Evolutionary conservation across 768 basidiomycete species (phyloP).

Genomic region (Rhizopogon rudus): DNA sequence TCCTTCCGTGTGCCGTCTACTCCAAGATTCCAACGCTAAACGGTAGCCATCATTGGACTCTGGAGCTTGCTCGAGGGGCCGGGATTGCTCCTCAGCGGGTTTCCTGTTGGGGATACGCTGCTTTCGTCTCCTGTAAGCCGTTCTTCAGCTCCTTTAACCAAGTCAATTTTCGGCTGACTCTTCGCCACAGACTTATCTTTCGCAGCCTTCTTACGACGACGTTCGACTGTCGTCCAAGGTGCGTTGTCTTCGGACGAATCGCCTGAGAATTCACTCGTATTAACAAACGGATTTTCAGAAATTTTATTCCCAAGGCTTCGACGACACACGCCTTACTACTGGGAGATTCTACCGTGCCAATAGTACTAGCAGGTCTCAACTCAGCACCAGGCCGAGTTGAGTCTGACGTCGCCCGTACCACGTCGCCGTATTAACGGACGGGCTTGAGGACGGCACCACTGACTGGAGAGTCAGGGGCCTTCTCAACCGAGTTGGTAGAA

Average conservation of each 20-base stretch:
- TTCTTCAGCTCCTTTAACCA: not conserved
- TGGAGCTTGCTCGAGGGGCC: not conserved
- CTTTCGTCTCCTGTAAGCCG: not conserved
- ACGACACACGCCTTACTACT: too few species aligned
- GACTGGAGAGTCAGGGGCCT: too few species aligned
- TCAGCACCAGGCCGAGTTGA: too few species aligned
- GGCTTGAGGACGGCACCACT: not conserved
- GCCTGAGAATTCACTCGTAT: not conserved
- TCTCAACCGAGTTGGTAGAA: not conserved
- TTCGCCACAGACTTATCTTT: not conserved
- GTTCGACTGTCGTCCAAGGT: not conserved
- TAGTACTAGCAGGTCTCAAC: too few species aligned
- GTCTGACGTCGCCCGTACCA: not conserved
- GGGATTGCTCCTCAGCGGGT: fast-evolving
- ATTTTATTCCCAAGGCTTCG: not conserved
- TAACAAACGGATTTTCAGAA: not conserved
- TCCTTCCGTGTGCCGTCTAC: not conserved
- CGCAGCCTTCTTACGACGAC: not conserved
- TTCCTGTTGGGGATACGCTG: not conserved
- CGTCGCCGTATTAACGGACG: not conserved
- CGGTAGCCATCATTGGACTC: not conserved
- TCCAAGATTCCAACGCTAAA: not conserved
- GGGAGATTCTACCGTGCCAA: too few species aligned
- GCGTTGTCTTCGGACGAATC: not conserved
- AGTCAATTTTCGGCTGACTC: not conserved